Evolutionary conservation across 192 early-diverging fungal species (phyloP).

Genomic region (Umbelopsis sp.): DNA sequence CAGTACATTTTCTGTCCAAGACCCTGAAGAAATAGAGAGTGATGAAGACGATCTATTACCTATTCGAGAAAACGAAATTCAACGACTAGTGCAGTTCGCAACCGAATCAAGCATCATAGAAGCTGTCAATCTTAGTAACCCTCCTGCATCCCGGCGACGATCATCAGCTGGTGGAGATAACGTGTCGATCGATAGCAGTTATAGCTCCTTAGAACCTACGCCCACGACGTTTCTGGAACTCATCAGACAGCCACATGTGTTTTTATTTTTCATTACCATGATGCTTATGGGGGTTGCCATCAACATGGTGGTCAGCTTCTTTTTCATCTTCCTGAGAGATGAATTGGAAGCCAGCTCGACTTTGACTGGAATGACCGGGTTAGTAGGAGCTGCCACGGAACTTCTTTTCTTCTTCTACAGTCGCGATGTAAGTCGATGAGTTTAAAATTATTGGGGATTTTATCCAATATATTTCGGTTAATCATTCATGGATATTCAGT

Average conservation of each 20-base stretch:
- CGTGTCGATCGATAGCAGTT: slow-evolving; percentile 17
- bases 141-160: slow-evolving; percentile 22
- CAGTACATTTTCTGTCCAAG: neutral
- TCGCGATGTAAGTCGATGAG: slow-evolving; percentile 38
- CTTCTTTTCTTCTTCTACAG: slow-evolving; percentile 50
- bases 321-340: slow-evolving; percentile 45
- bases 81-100: slow-evolving; percentile 40
- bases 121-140: slow-evolving; percentile 33
- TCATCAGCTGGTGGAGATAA: slow-evolving; percentile 6
- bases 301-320: slow-evolving; percentile 43
- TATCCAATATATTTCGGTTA: neutral
- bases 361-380: slow-evolving; percentile 43
- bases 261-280: slow-evolving; percentile 43
- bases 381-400: slow-evolving; percentile 42
- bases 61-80: slow-evolving; percentile 38
- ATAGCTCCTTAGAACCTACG: neutral
- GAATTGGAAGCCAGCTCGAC: slow-evolving; percentile 46
- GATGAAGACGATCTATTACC: slow-evolving; percentile 21
- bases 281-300: slow-evolving; percentile 49
- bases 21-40: slow-evolving; percentile 11
- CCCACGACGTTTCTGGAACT: slow-evolving; percentile 37
- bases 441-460: neutral
- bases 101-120: slow-evolving; percentile 45
- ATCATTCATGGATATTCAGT: slow-evolving; percentile 22
- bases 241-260: slow-evolving; percentile 34